Conservation (phyloP, 129 eudicot genomes). For the Flaveria trinervia region DNA sequence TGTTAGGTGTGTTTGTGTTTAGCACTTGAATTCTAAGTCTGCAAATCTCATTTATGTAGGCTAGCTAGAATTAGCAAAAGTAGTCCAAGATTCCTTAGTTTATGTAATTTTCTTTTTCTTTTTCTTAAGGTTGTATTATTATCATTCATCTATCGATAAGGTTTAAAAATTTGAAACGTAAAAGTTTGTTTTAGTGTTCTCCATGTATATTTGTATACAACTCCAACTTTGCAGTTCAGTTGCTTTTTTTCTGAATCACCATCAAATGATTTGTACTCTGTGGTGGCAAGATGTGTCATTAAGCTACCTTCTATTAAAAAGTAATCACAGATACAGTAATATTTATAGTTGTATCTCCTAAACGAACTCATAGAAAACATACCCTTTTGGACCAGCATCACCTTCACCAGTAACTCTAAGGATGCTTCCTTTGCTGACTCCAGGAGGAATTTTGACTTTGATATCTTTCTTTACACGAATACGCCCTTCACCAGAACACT, state of each 20-base stretch:
- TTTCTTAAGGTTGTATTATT: not conserved
- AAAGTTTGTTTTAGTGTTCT: not conserved
- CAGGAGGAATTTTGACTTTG: constrained; percentile 95
- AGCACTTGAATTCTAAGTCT: not conserved
- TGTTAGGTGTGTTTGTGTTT: not conserved
- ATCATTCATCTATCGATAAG: not conserved
- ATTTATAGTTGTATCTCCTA: not conserved
- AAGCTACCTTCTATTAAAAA: not conserved
- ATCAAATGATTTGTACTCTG: not conserved
- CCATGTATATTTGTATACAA: not conserved
- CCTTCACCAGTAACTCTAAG: constrained; percentile 97
- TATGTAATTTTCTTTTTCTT: not conserved
- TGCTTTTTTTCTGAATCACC: not conserved
- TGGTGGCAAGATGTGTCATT: no score
- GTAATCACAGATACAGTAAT: not conserved
- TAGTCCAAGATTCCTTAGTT: not conserved
- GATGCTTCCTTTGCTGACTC: constrained; percentile 91
- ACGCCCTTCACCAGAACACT: constrained; percentile 93
- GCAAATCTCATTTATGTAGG: not conserved
- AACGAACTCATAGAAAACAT: constrained; percentile 13
- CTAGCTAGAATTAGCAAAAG: not conserved
- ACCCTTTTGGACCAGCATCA: constrained; percentile 99
- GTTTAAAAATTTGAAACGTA: not conserved
- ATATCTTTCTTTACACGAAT: constrained; percentile 82
- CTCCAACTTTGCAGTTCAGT: not conserved